Evolutionary conservation across 2,329 filamentous ascomycete species (phyloP).

Genomic region (Pseudogymnoascus sp.): DNA sequence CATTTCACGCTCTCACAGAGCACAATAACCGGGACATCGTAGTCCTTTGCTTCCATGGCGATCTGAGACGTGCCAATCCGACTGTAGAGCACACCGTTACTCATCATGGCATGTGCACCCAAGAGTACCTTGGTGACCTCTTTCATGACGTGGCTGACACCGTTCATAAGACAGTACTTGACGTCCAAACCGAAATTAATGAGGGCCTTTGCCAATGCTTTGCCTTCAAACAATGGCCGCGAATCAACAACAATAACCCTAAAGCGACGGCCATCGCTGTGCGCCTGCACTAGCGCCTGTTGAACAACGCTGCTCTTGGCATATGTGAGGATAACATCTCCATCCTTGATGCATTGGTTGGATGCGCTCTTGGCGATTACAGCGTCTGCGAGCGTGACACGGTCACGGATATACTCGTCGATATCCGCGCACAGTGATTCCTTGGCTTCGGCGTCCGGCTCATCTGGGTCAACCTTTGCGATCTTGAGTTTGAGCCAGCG

Average conservation of each 20-base stretch:
- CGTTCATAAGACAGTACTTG: conserved; percentile 73
- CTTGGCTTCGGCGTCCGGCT: conserved; percentile 75
- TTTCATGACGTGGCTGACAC: conserved; percentile 63
- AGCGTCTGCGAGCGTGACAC: conserved; percentile 76
- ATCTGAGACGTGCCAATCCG: conserved; percentile 80
- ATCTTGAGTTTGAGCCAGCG: conserved; percentile 90
- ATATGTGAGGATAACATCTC: conserved; percentile 78
- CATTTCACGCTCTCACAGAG: conserved; percentile 96
- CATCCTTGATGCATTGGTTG: conserved; percentile 60
- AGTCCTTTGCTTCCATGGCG: conserved; percentile 69
- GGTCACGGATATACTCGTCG: conserved; percentile 82
- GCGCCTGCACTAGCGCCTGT: conserved; percentile 66
- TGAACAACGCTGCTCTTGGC: conserved; percentile 81
- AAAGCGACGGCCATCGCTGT: conserved; percentile 63
- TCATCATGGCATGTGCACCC: conserved; percentile 89
- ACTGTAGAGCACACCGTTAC: conserved; percentile 84
- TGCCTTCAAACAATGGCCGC: conserved; percentile 60
- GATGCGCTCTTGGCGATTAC: conserved; percentile 73
- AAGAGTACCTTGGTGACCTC: conserved; percentile 59
- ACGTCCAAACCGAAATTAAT: conserved; percentile 61
- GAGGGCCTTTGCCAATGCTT: conserved; percentile 62
- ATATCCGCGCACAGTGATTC: conserved; percentile 68
- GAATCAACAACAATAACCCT: conserved; percentile 78
- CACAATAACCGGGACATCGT: conserved; percentile 72
- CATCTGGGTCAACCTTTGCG: conserved; percentile 78